Conservation (phyloP, 1,284 basidiomycete genomes). For the Phylloboletellus chloephorus region DNA sequence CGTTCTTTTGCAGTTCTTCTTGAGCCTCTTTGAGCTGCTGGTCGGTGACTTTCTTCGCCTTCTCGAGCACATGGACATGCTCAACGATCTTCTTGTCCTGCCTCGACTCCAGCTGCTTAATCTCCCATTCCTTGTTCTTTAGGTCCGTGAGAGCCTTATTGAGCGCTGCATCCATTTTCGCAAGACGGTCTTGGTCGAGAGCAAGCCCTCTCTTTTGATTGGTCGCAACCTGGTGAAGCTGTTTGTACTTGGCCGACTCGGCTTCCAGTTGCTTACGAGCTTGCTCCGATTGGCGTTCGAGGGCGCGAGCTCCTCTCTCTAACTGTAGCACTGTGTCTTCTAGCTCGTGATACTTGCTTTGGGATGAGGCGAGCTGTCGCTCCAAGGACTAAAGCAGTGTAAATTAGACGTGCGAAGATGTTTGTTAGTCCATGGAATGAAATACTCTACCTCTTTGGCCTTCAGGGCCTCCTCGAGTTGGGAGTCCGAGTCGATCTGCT, state of each 20-base stretch:
- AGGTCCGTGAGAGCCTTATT: slow-evolving; percentile 76
- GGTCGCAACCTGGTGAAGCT: slow-evolving; percentile 66
- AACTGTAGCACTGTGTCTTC: slow-evolving; percentile 84
- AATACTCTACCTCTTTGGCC: slow-evolving; percentile 63
- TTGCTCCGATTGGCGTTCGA: slow-evolving; percentile 68
- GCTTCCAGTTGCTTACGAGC: slow-evolving; percentile 64
- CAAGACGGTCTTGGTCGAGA: slow-evolving; percentile 64
- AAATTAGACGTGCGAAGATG: slow-evolving; percentile 4
- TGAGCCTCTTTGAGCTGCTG: slow-evolving; percentile 83
- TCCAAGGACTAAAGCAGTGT: slow-evolving; percentile 44
- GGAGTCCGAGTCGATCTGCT: slow-evolving; percentile 67
- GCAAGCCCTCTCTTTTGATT: slow-evolving; percentile 65
- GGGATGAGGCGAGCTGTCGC: slow-evolving; percentile 66
- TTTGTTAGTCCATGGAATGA: not conserved
- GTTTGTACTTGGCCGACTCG: slow-evolving; percentile 63
- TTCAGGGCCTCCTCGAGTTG: slow-evolving; percentile 59
- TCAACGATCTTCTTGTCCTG: slow-evolving; percentile 99
- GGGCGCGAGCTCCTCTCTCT: slow-evolving; percentile 75
- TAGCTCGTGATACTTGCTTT: slow-evolving; percentile 75
- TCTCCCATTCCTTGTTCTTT: slow-evolving; percentile 80
- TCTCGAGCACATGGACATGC: slow-evolving; percentile 96
- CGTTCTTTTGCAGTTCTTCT: slow-evolving; percentile 68
- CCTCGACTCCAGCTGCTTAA: slow-evolving; percentile 77
- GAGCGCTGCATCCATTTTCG: slow-evolving; percentile 75
- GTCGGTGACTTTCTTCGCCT: slow-evolving; percentile 95